These are phyloP conservation scores for Naegleria fowleri DNA, from an alignment of 208 protist species.

Conservation along the genomic window DNA sequence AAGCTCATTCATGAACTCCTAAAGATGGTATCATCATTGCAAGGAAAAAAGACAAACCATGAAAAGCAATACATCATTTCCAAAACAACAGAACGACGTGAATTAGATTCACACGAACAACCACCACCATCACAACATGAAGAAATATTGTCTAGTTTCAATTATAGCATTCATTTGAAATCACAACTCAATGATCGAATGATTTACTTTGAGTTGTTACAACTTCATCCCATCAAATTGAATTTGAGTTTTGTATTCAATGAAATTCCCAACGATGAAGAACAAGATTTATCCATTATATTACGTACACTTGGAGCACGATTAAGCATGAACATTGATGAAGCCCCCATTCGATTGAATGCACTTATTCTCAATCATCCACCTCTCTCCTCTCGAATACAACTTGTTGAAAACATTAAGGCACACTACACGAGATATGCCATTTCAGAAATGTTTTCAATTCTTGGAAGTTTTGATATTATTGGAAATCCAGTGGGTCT, in stretches of 20 bases:
- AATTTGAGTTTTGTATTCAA: slow-evolving; percentile 8
- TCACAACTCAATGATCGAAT: neutral
- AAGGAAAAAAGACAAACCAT: neutral
- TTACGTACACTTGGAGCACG: slow-evolving; percentile 1
- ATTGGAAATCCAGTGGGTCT: slow-evolving; percentile 25
- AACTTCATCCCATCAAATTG: neutral
- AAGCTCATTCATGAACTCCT: neutral
- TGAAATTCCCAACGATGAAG: neutral
- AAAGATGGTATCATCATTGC: neutral
- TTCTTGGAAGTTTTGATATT: slow-evolving; percentile 9
- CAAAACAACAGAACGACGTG: neutral
- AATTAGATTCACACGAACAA: neutral
- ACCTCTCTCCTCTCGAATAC: neutral
- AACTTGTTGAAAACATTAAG: neutral
- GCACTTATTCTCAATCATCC: slow-evolving; percentile 9
- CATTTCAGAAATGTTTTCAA: neutral
- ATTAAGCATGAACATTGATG: neutral
- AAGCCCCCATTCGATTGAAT: slow-evolving; percentile 14
- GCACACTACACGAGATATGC: neutral
- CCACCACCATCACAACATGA: neutral
- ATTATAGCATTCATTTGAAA: neutral
- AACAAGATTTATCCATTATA: neutral
- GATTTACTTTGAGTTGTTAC: slow-evolving; percentile 14
- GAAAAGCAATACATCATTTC: neutral
- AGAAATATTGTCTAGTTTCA: neutral